Conservation (phyloP, 257 asterid genomes). For the Catharanthus roseus region DNA sequence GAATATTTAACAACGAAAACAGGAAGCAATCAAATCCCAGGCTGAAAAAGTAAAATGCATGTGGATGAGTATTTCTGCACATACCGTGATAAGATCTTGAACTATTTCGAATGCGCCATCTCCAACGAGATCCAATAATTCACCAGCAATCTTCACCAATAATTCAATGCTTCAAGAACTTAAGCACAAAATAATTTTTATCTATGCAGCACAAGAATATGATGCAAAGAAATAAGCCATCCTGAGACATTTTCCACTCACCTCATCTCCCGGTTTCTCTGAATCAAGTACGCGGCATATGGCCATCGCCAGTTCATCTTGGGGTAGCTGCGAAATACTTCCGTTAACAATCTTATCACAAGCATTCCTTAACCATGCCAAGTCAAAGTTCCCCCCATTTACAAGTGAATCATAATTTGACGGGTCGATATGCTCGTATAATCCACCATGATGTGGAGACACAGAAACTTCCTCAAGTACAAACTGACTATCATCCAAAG, state of each 20-base stretch:
- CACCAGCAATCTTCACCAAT: constrained; percentile 69
- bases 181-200: constrained; percentile 11
- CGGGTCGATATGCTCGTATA: constrained; percentile 34
- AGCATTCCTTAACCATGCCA: constrained; percentile 81
- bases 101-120: constrained; percentile 89
- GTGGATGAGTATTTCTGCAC: constrained; percentile 10
- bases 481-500: constrained; percentile 46
- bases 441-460: constrained; percentile 33
- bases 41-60: not conserved
- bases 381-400: constrained; percentile 50
- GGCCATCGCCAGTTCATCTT: constrained; percentile 94
- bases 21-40: not conserved
- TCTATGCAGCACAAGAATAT: constrained; percentile 16
- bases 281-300: constrained; percentile 94
- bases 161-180: constrained; percentile 20
- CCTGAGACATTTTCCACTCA: constrained; percentile 21
- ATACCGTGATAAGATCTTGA: constrained; percentile 86
- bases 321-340: constrained; percentile 81
- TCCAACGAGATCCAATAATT: constrained; percentile 94
- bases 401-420: constrained; percentile 29
- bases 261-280: constrained; percentile 96
- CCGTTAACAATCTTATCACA: constrained; percentile 62
- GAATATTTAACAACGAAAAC: not conserved
- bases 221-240: not conserved
- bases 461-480: constrained; percentile 41